Evolutionary conservation across 2,329 filamentous ascomycete species (phyloP), one percentile per base, ranked within the genome.

Genomic region (Trichoderma atrobrunneum): DNA sequence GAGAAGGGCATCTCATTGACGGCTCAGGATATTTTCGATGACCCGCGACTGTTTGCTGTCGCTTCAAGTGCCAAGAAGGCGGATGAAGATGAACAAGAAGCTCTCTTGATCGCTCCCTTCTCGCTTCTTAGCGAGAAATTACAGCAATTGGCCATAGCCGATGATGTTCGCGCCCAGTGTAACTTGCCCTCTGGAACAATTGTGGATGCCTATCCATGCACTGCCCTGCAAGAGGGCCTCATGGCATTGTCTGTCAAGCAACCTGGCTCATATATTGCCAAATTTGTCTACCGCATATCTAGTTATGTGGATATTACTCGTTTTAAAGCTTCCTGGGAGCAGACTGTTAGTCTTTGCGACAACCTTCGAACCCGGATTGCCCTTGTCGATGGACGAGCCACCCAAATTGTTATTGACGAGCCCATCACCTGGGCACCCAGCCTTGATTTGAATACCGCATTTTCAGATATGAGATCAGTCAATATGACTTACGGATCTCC

Each of bases 161-260:
- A 60, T 36, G 60, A 16, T 21, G 28, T 61, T 3, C 62, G 3
- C 39, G n/a, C 61, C 8, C 69, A 71, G 36, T 71, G 62, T 7
- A 6, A 43, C 12, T 61, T n/a, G 60, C 0, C 51, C 6, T 64
- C 43, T 18, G 60, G 7, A 64, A 39, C 11, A 3, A 72, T 80
- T 18, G 65, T 79, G 32, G 81, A 84, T 69, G 74, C 80, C 1
- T 84, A 81, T 57, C 83, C 82, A 2, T 83, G 81, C 75, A 80
- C 81, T 7, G 76, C 79, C 5, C 76, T 84, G 1, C 83, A 85
- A 67, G 81, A 82, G 72, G 82, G 80, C 2, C 77, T 84, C 2
- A 78, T 85, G 60, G 78, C 80, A 0, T 74, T 83, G 2, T 77
- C 82, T 2, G 76, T 74, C 26, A 77, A 79, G n/a, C 65, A 74